These are phyloP conservation scores for Rosa lucieae DNA, from an alignment of 306 rosid genomes.

Conservation along the genomic window DNA sequence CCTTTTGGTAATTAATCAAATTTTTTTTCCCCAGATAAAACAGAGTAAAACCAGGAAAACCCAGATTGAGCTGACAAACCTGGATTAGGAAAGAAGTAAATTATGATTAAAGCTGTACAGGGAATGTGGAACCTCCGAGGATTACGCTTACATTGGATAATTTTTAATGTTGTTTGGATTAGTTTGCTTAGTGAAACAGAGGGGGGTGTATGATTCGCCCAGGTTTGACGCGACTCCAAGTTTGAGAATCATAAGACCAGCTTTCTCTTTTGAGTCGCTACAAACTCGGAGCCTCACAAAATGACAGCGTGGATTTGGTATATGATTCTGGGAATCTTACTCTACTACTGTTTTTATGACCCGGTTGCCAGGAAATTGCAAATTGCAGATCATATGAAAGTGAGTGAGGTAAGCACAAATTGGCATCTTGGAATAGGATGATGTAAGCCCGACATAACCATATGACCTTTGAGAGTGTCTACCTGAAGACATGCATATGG, in stretches of 20 bases:
- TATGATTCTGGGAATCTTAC: not conserved
- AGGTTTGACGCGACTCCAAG: not conserved
- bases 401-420: not conserved
- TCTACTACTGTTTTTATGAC: not conserved
- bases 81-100: not conserved
- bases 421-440: not conserved
- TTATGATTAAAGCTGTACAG: not conserved
- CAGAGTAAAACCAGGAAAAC: not conserved
- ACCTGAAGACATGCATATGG: not conserved
- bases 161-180: not conserved
- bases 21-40: not conserved
- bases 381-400: not conserved
- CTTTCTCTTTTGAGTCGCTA: not conserved
- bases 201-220: not conserved
- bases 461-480: not conserved
- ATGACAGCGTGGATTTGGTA: not conserved
- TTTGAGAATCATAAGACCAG: not conserved
- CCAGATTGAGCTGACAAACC: not conserved
- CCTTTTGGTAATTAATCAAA: not conserved
- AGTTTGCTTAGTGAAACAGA: not conserved
- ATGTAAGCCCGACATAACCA: not conserved
- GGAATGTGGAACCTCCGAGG: constrained; percentile 3
- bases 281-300: not conserved
- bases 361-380: not conserved
- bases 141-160: not conserved